Conservation (phyloP, 139 green algal species). For the Ettlia oleoabundans region DNA sequence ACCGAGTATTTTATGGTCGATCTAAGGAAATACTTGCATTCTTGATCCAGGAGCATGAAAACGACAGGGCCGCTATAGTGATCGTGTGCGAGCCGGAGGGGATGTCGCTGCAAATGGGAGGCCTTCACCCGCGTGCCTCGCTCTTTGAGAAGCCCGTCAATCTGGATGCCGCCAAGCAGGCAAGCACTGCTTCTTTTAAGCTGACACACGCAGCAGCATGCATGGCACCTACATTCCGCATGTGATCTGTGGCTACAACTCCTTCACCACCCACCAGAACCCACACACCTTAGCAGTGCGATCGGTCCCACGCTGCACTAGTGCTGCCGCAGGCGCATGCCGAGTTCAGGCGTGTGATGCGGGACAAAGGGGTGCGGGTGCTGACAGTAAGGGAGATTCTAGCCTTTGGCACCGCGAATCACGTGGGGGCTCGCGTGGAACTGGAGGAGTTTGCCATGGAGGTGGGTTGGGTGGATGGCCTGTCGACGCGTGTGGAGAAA, state of each 20-base stretch:
- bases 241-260: neutral
- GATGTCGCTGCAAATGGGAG: slow-evolving; percentile 92
- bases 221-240: neutral
- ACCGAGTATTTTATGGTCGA: no score
- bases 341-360: slow-evolving; percentile 85
- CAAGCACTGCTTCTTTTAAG: neutral
- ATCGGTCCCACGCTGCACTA: neutral
- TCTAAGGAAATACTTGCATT: neutral
- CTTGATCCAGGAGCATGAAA: slow-evolving; percentile 47
- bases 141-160: slow-evolving; percentile 95
- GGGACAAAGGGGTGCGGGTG: slow-evolving; percentile 81
- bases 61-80: slow-evolving; percentile 50
- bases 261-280: neutral
- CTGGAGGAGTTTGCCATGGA: slow-evolving; percentile 88
- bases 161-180: slow-evolving; percentile 80
- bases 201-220: no score
- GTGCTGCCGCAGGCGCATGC: slow-evolving; percentile 64
- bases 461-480: neutral
- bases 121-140: slow-evolving; percentile 89
- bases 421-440: slow-evolving; percentile 83
- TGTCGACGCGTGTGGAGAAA: neutral
- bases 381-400: slow-evolving; percentile 93
- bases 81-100: slow-evolving; percentile 93
- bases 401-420: slow-evolving; percentile 74
- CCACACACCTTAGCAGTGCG: neutral